Evolutionary conservation across 2,329 filamentous ascomycete species (phyloP), one percentile per base, ranked within the genome.

Genomic region (Arachnopeziza araneosa): DNA sequence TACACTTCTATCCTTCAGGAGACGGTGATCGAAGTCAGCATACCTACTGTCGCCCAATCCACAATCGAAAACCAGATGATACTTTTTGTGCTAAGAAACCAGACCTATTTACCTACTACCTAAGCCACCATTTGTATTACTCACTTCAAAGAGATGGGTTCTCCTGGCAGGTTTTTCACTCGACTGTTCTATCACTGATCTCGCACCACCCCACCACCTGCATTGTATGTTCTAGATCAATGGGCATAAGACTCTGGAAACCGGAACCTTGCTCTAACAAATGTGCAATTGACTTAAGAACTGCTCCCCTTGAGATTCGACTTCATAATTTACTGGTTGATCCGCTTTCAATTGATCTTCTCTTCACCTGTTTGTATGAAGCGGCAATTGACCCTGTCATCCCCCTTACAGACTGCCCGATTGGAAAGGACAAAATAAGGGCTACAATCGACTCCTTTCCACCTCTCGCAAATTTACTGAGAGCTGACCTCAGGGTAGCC

Each of bases 241-340:
- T 54, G 1, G 24, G 23, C 22, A 49, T 24, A 24, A 58, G 48
- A 49, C 23, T 53, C 12, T 58, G 56, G 56, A 58, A 58, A 32
- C 56, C 56, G 48, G 50, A 49, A 3, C 14, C 56, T 22, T 58
- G 56, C 36, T 53, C 56, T 6, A 23, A 24, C 7, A 49, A 24
- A 4, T 58, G 56, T 24, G 53, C 56, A 19, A 19, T 32, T 7
- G 49, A 14, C 7, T 23, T 58, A 9, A 26, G 32, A 30, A 21
- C 22, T 26, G 50, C 56, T 17, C 56, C 56, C 10, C 56, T 58
- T 12, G 56, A 58, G 44, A 50, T 58, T 19, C 10, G 50, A 19
- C 56, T 58, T 24, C 56, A 58, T n/a, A 58, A 58, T 21, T 50
- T 58, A 48, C 24, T 58, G 7, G 51, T 54, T 22, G 56, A 58